Evolutionary conservation across 257 asterid species (phyloP), one percentile per base, ranked within the genome.

Genomic region (Dorcoceras hygrometricum): DNA sequence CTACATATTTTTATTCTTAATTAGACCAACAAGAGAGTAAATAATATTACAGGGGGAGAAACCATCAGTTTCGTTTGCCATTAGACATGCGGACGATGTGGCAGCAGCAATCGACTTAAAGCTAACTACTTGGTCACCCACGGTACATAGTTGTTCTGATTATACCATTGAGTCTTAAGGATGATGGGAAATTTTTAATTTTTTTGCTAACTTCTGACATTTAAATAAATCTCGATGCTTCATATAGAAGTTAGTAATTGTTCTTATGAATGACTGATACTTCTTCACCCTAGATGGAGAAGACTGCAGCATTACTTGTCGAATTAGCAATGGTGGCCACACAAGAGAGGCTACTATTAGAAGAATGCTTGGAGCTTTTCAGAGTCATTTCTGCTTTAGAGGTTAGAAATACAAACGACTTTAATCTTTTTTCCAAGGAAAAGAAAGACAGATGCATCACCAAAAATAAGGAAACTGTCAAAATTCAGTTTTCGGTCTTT

Each of bases 301-400:
- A 78, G 39, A 72, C 84, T 2, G 83, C 72, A 3, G 71, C 57
- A 71, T 61, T 70, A 32, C 66, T 78, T 27, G 74, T 76, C 43
- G 89, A 83, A 57, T 55, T 89, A 70, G 96, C 96, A 66, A 83
- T 54, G 71, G 75, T 89, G 14, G 88, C 77, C 27, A 73, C 77
- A 59, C 84, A 80, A 80, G 98, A 92, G 85, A 89, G 83, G 79
- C 77, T 73, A 80, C 65, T 87, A 12, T 65, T 92, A 60, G 89
- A 89, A 81, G 97, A 92, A 73, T 89, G 88, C 70, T 72, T 82
- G 76, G 98, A 92, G 75, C 83, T 80, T 78, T 84, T 80, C 87
- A 81, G 73, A 31, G 51, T 43, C 51, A 75, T 89, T 71, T 83
- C 87, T 43, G 65, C 66, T 23, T 71, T 89, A 68, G 89, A 86